Base-by-base conservation (phyloP, 108 stramenopile species). In the Cyclotella atomus region DNA sequence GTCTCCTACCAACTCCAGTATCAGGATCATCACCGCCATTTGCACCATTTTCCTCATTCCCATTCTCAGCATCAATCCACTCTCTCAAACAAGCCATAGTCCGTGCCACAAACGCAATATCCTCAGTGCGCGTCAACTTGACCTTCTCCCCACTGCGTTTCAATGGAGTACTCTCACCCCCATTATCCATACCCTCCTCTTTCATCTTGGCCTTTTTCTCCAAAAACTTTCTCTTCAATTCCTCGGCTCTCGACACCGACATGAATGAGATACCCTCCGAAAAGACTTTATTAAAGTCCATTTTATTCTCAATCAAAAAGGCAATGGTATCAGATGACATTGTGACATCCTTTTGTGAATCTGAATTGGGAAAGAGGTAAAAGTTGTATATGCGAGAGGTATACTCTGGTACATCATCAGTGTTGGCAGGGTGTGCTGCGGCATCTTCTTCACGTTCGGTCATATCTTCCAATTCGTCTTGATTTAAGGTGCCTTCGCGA, bases 61-160 rank as follows among this genome's bases (percentile, higher is more conserved):
- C 47, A 50, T 62, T 34, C 34, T 87, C 88, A 25, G 86, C 73
- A 71, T 94, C 93, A 54, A 95, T 73, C 93, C 93, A 95, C 67
- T 91, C 93, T 27, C 93, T 71, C 52, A 95, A 69, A 35, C 68
- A 59, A 21, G 93, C 89, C 89, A 92, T 92, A 41, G 87, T 74
- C 21, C 87, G 50, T 10, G 85, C 86, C 59, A 77, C 69, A 63
- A 89, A 89, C 19, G 83, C 83, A 59, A 89, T 71, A 76, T 89
- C 89, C 52, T 78, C 67, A 15, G 60, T 24, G 21, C 77, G 43
- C 2, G 69, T 79, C 38, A 79, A 69, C 46, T 68, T 65, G n/a
- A 79, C 73, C 54, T 59, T 60, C 14, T 77, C 47, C 23, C 34
- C 64, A 44, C 34, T 61, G 7, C 1, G 27, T 35, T 56, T 65